phyloP scores from a whole-genome alignment of 768 basidiomycete genomes.

The Pleurotus tuber-regium region DNA sequence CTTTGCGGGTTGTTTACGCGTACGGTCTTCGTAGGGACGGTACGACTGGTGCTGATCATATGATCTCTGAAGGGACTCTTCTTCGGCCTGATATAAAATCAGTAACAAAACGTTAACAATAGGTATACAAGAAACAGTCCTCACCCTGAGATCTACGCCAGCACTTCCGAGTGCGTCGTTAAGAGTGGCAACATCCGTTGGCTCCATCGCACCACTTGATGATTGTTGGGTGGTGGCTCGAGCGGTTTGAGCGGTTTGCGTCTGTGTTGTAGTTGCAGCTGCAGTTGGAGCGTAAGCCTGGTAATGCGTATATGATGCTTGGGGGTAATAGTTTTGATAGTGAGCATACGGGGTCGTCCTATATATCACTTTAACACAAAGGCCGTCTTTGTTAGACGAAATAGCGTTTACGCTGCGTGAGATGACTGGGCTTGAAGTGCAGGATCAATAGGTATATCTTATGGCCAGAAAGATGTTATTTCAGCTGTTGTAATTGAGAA shows the following conservation, averaged over 20 bases:
- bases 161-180: conserved; percentile 87
- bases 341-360: conserved; percentile 51
- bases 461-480: conserved; percentile 2
- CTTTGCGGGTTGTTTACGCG: conserved; percentile 68
- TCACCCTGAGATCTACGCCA: conserved; percentile 80
- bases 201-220: conserved; percentile 44
- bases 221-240: conserved; percentile 30
- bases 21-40: conserved; percentile 73
- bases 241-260: conserved; percentile 9
- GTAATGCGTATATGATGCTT: conserved; percentile 48
- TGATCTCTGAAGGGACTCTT: conserved; percentile 72
- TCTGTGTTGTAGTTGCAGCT: conserved; percentile 19
- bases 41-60: conserved; percentile 62
- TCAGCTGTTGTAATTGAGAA: conserved; percentile 1
- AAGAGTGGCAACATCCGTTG: conserved; percentile 70
- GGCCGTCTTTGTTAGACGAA: conserved; percentile 16
- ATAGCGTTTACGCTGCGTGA: conserved; percentile 37
- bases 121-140: too few species aligned
- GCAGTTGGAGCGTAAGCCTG: conserved; percentile 33
- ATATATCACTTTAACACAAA: conserved; percentile 19
- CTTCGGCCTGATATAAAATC: conserved; percentile 84
- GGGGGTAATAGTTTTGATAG: conserved; percentile 44
- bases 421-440: conserved; percentile 62
- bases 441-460: conserved; percentile 64
- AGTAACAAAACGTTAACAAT: too few species aligned